phyloP scores from a whole-genome alignment of 139 green algal genomes.

The Haematococcus sp. region DNA sequence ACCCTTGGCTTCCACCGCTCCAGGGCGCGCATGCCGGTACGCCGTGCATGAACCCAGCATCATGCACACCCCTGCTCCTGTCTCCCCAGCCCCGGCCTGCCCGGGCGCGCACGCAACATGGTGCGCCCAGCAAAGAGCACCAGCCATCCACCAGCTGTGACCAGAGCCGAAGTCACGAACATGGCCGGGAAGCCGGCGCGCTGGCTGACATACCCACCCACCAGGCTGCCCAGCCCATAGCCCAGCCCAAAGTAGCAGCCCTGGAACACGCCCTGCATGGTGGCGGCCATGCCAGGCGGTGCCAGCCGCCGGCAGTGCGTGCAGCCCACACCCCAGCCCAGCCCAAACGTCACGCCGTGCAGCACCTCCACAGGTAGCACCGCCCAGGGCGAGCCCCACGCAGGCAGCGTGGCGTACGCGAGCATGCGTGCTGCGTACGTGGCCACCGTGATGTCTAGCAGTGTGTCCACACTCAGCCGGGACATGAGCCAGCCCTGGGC shows the following conservation, averaged over 20 bases:
- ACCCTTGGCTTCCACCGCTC: too few relatives aligned
- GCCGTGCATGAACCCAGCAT: too few relatives aligned
- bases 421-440: slow-evolving; percentile 41
- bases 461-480: slow-evolving; percentile 6
- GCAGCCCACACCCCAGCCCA: slow-evolving; percentile 42
- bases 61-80: too few relatives aligned
- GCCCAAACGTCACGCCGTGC: slow-evolving; percentile 52
- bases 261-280: slow-evolving; percentile 38
- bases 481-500: slow-evolving; percentile 31
- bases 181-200: slow-evolving; percentile 27
- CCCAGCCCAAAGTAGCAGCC: slow-evolving; percentile 41
- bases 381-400: slow-evolving; percentile 20
- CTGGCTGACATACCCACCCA: slow-evolving; percentile 25
- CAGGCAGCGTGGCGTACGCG: slow-evolving; percentile 40
- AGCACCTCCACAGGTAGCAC: slow-evolving; percentile 57
- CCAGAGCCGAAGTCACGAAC: slow-evolving; percentile 14
- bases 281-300: slow-evolving; percentile 27
- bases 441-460: slow-evolving; percentile 22
- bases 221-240: slow-evolving; percentile 34
- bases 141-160: too few relatives aligned
- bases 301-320: slow-evolving; percentile 37
- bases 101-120: too few relatives aligned
- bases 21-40: too few relatives aligned
- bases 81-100: too few relatives aligned
- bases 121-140: too few relatives aligned